These are phyloP conservation scores for Pilatotrama ljubarskyi DNA, from an alignment of 768 basidiomycete species.

Conservation along the genomic window DNA sequence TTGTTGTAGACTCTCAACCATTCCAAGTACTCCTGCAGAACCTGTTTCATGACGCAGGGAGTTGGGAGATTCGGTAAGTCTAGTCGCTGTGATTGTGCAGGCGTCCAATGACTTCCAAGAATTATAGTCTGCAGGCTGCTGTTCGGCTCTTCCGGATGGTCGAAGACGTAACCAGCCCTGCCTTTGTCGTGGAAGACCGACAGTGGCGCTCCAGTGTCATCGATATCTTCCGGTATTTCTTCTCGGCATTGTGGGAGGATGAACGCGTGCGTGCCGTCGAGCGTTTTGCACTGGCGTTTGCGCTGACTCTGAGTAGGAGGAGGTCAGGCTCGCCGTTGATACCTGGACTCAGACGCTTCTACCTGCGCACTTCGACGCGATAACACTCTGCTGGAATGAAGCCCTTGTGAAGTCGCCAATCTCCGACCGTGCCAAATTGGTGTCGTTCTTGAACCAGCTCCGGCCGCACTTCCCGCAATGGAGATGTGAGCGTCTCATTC, in stretches of 20 bases:
- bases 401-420: conserved; percentile 55
- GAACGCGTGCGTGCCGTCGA: conserved; percentile 44
- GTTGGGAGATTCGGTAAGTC: conserved; percentile 55
- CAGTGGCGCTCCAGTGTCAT: conserved; percentile 68
- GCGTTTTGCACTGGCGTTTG: neutral
- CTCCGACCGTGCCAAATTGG: conserved; percentile 55
- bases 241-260: conserved; percentile 64
- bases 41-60: conserved; percentile 36
- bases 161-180: conserved; percentile 62
- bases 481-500: conserved; percentile 46
- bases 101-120: neutral
- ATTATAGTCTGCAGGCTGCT: conserved; percentile 49
- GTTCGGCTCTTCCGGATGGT: conserved; percentile 64
- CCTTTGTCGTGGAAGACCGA: conserved; percentile 60
- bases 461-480: conserved; percentile 68
- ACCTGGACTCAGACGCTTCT: conserved; percentile 61
- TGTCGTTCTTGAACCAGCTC: conserved; percentile 66
- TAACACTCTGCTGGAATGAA: conserved; percentile 70
- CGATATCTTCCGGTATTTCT: conserved; percentile 60
- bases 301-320: conserved; percentile 50
- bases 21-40: conserved; percentile 52
- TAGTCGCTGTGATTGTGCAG: neutral
- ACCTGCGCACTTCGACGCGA: conserved; percentile 63
- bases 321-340: conserved; percentile 59
- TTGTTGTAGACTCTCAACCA: conserved; percentile 65